These are phyloP conservation scores for Isoetes engelmannii DNA, from an alignment of 83 land plant genomes.

Conservation along the genomic window DNA sequence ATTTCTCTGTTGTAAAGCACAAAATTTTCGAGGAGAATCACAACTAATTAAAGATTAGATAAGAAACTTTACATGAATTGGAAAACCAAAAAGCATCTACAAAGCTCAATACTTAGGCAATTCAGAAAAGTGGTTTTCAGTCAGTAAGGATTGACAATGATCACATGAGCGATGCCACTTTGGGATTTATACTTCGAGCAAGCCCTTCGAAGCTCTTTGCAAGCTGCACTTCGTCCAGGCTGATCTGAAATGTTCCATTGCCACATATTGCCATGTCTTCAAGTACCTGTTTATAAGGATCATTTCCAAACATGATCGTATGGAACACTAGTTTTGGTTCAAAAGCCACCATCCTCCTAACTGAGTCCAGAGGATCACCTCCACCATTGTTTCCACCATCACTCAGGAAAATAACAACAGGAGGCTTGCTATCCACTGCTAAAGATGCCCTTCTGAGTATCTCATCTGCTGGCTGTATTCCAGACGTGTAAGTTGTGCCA, in stretches of 20 bases:
- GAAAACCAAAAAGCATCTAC: too few relatives aligned
- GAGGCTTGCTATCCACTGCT: constrained; percentile 8
- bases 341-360: constrained; percentile 5
- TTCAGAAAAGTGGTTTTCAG: too few relatives aligned
- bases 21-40: too few relatives aligned
- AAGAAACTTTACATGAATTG: too few relatives aligned
- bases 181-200: constrained; percentile 5
- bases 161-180: constrained; percentile 13
- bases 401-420: constrained; percentile 24
- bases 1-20: too few relatives aligned
- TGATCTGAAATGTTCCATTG: constrained; percentile 5
- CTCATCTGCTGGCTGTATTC: constrained; percentile 3
- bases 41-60: too few relatives aligned
- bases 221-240: constrained; percentile 14
- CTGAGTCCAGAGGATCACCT: constrained; percentile 1
- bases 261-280: constrained; percentile 13
- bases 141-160: too few relatives aligned
- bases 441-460: neutral
- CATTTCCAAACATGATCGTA: constrained; percentile 27
- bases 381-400: constrained; percentile 32
- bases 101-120: too few relatives aligned
- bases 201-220: constrained; percentile 10
- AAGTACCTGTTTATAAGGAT: constrained; percentile 8
- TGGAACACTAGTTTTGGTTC: constrained; percentile 20
- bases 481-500: constrained; percentile 19